Base-by-base conservation (phyloP, 202 grass and related monocot genomes). In the Zoysia matrella region DNA sequence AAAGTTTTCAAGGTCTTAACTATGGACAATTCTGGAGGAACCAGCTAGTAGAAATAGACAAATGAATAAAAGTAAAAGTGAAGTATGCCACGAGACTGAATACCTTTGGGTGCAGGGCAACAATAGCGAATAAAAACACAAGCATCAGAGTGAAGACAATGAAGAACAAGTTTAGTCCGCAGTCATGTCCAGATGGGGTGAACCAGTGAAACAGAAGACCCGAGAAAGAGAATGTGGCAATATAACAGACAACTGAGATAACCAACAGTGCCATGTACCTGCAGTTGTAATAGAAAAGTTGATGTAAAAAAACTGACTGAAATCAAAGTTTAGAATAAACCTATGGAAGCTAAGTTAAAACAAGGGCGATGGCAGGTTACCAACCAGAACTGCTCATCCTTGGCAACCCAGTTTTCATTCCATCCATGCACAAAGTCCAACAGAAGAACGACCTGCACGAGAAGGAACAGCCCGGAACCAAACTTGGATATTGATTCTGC, bases 31-130 rank as follows among this genome's bases (percentile, higher is more conserved):
- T 76, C 12, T 44, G 0, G 10, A 71, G 46, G 0, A 60, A 72
- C 8, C 22, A 77, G 55, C 41, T 9, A 56, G 13, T 70, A 55
- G 0, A 2, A 14, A 78, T 11, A 7, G 11, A 4, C 39, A 52
- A 65, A 30, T 40, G 0, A 1, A 11, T 61, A 12, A 47, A 78
- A 68, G 2, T 39, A 46, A 47, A 63, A 16, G 49, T 8, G 81
- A 22, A 63, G 4, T 2, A 40, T 13, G 5, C 2, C 4, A 76
- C 13, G 60, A 65, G 56, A 74, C 10, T 56, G 49, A 7, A 58
- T 89, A 99, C 96, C 90, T 99, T 99, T 73, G 96, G 96, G 72
- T 99, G 96, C 65, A 99, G 88, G 8, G 93, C 93, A 82, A 99
- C 82, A 82, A 91, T 80, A 14, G 92, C 93, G 12, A 99, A 99